Evolutionary conservation across 805 yeast genomes (phyloP).

Genomic region (Metschnikowia arizonensis): DNA sequence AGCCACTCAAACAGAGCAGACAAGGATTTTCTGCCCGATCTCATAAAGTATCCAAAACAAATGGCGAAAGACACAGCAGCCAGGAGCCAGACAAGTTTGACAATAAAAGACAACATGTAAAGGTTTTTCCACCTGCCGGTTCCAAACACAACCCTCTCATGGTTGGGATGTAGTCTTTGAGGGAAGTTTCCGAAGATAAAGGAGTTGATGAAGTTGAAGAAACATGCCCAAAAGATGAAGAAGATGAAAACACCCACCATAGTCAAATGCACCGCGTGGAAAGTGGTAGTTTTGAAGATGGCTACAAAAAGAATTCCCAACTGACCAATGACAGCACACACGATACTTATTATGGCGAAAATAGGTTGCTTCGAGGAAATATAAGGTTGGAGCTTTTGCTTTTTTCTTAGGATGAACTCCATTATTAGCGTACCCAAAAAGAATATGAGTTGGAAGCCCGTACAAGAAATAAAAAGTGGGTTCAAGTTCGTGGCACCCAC

Average conservation of each 20-base stretch:
- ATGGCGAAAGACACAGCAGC: conserved; percentile 66
- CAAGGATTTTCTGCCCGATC: conserved; percentile 34
- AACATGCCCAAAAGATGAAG: conserved; percentile 51
- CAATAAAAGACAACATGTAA: conserved; percentile 45
- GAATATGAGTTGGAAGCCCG: conserved; percentile 73
- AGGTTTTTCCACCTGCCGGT: conserved; percentile 33
- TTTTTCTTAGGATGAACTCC: conserved; percentile 59
- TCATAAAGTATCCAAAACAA: conserved; percentile 52
- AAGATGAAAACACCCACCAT: conserved; percentile 74
- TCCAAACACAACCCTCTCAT: conserved; percentile 40
- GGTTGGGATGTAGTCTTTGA: conserved; percentile 33
- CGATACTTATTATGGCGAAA: conserved; percentile 39
- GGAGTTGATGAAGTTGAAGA: conserved; percentile 34
- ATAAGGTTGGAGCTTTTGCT: conserved; percentile 53
- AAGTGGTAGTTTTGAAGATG: conserved; percentile 61
- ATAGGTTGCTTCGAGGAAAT: conserved; percentile 40
- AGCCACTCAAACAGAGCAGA: conserved; percentile 82
- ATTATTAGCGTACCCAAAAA: conserved; percentile 59
- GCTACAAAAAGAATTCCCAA: conserved; percentile 71
- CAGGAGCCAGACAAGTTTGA: conserved; percentile 63
- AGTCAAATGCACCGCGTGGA: conserved; percentile 55
- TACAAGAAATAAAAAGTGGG: conserved; percentile 77
- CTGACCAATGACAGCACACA: conserved; percentile 56
- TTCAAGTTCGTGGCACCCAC: conserved; percentile 84
- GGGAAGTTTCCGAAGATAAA: conserved; percentile 40